Base-by-base conservation (phyloP, 495 filamentous ascomycete species). In the Penicillium longicatenatum region DNA sequence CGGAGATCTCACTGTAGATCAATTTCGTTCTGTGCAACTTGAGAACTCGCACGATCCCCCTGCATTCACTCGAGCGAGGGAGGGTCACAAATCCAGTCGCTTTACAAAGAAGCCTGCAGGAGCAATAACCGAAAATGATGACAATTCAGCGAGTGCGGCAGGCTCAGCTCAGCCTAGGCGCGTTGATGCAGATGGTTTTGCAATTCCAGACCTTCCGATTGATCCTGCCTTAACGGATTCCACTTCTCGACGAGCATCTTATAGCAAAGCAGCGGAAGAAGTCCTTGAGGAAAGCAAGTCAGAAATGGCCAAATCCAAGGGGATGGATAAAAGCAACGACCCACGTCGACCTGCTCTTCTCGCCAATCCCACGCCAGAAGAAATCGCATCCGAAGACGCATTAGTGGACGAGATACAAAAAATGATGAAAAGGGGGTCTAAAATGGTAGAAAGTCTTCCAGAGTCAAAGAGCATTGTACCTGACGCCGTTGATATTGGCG, bases 11-110 rank as follows among this genome's bases (percentile, higher is more conserved):
- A 93, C 91, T 0, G 88, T 98, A 6, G 86, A 92, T 44, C 89
- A 97, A 64, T 98, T 98, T 60, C 79, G 91, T 31, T 86, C 84
- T 22, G 83, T 84, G 26, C 82, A 84, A 69, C 55, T 86, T 51
- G 79, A 89, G 54, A 81, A 80, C 61, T 71, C 84, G 17, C 85
- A 89, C 41, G 90, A 96, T 67, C 95, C 94, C 1, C 94, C 94
- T 2, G 86, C 88, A 8, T 89, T 94, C 65, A 88, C 88, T 59
- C 80, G 89, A 57, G 81, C 86, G 30, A 78, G 75, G 48, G 72
- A 76, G 42, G 73, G 70, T 30, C 79, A 81, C 58, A 78, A 70
- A 46, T 70, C 66, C 10, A 71, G 70, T 44, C 71, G 68, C 37
- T 50, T 74, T 17, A 75, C 70, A 30, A 61, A 50, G 41, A 78